A percentile compares a stretch with the other conserved stretches of the same genome.
phyloP scores from a whole-genome alignment of 2,329 filamentous ascomycete genomes.

The Colletotrichum incanum region DNA sequence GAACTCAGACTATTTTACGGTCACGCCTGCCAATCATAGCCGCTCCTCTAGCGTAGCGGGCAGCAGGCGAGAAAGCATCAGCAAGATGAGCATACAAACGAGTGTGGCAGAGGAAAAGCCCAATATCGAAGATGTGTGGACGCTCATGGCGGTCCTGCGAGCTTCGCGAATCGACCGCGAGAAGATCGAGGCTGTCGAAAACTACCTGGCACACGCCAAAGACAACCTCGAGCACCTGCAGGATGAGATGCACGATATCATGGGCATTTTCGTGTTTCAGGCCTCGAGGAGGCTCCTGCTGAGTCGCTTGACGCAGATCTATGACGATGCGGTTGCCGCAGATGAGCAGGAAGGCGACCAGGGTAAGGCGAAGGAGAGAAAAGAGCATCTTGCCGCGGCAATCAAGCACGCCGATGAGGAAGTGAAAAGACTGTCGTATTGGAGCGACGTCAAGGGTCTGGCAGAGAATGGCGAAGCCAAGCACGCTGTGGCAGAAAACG shows the following conservation, averaged over 20 bases:
- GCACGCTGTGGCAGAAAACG: slow-evolving; percentile 59
- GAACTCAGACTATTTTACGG: slow-evolving; percentile 84
- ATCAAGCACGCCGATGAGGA: slow-evolving; percentile 85
- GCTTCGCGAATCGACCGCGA: slow-evolving; percentile 87
- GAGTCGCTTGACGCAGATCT: slow-evolving; percentile 75
- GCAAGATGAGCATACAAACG: slow-evolving; percentile 56
- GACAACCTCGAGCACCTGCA: slow-evolving; percentile 84
- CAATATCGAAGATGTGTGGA: slow-evolving; percentile 73
- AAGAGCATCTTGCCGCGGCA: slow-evolving; percentile 81
- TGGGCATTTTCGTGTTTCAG: slow-evolving; percentile 91
- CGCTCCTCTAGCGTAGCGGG: slow-evolving; percentile 45
- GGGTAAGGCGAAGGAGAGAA: slow-evolving; percentile 58
- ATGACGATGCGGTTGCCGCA: slow-evolving; percentile 69
- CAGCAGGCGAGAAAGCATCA: slow-evolving; percentile 53
- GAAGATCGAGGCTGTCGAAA: slow-evolving; percentile 87
- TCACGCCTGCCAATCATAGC: slow-evolving; percentile 68
- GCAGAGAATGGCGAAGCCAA: slow-evolving; percentile 67
- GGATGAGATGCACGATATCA: slow-evolving; percentile 85
- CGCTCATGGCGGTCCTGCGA: slow-evolving; percentile 79
- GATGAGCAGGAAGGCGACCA: slow-evolving; percentile 59
- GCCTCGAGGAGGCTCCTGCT: slow-evolving; percentile 86
- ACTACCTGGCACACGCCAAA: slow-evolving; percentile 83
- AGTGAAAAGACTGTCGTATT: slow-evolving; percentile 86
- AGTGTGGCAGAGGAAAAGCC: slow-evolving; percentile 44
- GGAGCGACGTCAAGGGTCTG: slow-evolving; percentile 86